Evolutionary conservation across 495 filamentous ascomycete species (phyloP).

Genomic region (Aspergillus indologenus): DNA sequence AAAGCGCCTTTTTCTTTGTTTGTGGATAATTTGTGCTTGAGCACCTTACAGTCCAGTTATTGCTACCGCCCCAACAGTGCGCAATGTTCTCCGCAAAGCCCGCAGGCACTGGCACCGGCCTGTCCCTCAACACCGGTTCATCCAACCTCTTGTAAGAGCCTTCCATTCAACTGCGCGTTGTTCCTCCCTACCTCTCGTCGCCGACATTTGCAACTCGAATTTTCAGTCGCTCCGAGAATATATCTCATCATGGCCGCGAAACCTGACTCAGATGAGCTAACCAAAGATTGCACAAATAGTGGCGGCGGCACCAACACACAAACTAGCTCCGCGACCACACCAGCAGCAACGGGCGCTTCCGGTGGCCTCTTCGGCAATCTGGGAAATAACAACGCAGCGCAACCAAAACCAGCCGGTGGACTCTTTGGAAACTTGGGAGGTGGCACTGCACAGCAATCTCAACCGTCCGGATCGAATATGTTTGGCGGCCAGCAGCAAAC

Average conservation of each 20-base stretch:
- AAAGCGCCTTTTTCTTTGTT: background rate
- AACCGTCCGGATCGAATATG: constrained; percentile 41
- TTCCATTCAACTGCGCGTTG: background rate
- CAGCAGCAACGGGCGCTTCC: constrained; percentile 27
- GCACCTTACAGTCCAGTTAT: background rate
- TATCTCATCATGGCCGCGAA: background rate
- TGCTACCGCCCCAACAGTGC: constrained; percentile 5
- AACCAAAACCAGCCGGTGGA: constrained; percentile 41
- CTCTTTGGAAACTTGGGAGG: constrained; percentile 43
- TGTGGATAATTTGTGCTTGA: background rate
- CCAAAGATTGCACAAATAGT: background rate
- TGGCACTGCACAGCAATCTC: constrained; percentile 31
- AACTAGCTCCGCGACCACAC: constrained; percentile 27
- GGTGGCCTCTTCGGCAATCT: constrained; percentile 41
- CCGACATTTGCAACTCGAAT: background rate
- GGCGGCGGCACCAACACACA: constrained; percentile 30
- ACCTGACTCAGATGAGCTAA: constrained; percentile 6
- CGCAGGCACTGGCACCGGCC: constrained; percentile 46
- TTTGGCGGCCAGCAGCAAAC: constrained; percentile 36
- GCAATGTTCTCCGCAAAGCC: constrained; percentile 60
- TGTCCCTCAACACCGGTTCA: constrained; percentile 76
- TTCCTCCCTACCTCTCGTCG: too few relatives aligned
- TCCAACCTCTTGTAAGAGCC: constrained; percentile 67
- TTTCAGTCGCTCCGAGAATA: too few relatives aligned
- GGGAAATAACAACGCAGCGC: constrained; percentile 25